A percentile compares a stretch with the other conserved stretches of the same genome.
phyloP scores from a whole-genome alignment of 164 flowering plant genomes.

The Vitis cinerea region DNA sequence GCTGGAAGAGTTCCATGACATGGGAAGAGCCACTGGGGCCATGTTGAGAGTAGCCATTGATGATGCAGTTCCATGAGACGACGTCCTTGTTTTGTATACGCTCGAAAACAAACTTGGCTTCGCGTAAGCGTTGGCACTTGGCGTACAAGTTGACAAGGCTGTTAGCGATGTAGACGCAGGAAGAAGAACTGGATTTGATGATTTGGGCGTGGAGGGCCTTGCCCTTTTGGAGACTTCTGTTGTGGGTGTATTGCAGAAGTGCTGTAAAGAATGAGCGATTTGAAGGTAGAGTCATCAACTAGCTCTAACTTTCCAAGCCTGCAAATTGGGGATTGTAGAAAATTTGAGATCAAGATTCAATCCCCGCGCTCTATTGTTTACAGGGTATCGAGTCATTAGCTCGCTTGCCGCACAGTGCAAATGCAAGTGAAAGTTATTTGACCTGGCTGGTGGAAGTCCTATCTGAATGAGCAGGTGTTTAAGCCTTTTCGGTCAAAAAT shows the following conservation, averaged over 20 bases:
- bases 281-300: not conserved
- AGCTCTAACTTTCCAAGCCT: no score
- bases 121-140: slow-evolving; percentile 43
- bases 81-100: slow-evolving; percentile 43
- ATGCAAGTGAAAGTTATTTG: no score
- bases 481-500: no score
- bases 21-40: slow-evolving; percentile 18
- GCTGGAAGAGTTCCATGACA: slow-evolving; percentile 46
- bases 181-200: slow-evolving; percentile 41
- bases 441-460: no score
- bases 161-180: slow-evolving; percentile 48
- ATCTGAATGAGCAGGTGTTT: no score
- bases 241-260: slow-evolving; percentile 42
- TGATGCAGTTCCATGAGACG: slow-evolving; percentile 75
- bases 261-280: slow-evolving; percentile 32
- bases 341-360: no score
- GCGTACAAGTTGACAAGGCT: slow-evolving; percentile 65
- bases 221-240: slow-evolving; percentile 43
- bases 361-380: no score
- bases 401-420: no score
- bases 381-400: no score
- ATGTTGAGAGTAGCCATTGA: slow-evolving; percentile 57
- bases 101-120: slow-evolving; percentile 52
- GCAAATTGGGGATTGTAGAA: no score
- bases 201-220: slow-evolving; percentile 60